These are phyloP conservation scores for Cylindrotheca closterium DNA, from an alignment of 108 stramenopile species.

Conservation along the genomic window DNA sequence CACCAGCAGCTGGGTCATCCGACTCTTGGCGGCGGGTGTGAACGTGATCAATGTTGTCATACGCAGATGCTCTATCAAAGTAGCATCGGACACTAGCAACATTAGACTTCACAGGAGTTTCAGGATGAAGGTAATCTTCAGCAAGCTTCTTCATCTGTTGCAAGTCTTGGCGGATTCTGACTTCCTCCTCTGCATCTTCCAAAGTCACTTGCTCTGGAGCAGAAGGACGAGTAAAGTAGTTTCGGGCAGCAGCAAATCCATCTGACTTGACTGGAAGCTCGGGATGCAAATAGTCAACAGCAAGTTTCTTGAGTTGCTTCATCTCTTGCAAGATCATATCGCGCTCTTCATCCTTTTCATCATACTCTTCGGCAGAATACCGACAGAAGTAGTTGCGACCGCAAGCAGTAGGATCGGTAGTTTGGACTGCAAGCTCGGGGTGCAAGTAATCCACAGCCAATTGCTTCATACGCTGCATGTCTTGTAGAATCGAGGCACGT, in stretches of 20 bases:
- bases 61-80: conserved; percentile 42
- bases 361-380: conserved; percentile 18
- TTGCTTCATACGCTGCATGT: conserved; percentile 51
- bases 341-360: conserved; percentile 6
- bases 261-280: conserved; percentile 33
- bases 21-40: no score
- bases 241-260: conserved; percentile 34
- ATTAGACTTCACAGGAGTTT: conserved; percentile 19
- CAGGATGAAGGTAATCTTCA: conserved; percentile 47
- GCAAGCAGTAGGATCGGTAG: conserved; percentile 21
- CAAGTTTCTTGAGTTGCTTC: conserved; percentile 39
- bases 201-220: conserved; percentile 30
- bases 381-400: conserved; percentile 39
- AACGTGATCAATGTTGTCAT: conserved; percentile 24
- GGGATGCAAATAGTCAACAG: conserved; percentile 41
- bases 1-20: conserved; percentile 6
- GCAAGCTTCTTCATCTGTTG: conserved; percentile 48
- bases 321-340: conserved; percentile 12
- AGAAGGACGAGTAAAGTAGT: conserved; percentile 53
- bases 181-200: conserved; percentile 32
- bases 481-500: conserved; percentile 44
- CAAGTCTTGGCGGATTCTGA: conserved; percentile 33
- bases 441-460: conserved; percentile 56
- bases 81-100: conserved; percentile 29
- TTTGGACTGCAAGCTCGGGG: conserved; percentile 49